Evolutionary conservation across 2,329 filamentous ascomycete species (phyloP).

Genomic region (Paecilomyces dactylethromorphus): DNA sequence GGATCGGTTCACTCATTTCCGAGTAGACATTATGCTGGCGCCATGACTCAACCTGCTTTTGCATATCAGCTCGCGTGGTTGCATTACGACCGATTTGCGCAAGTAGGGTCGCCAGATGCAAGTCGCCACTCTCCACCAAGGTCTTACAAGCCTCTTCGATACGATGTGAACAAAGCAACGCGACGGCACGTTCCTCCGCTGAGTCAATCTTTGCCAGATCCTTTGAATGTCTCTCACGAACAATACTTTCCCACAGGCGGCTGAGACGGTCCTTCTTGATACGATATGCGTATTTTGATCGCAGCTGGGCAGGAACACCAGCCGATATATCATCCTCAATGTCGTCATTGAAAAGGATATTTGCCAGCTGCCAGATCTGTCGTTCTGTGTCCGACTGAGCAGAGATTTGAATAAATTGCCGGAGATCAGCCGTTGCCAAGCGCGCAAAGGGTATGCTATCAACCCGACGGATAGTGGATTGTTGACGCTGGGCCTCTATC

Average conservation of each 20-base stretch:
- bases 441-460: conserved; percentile 55
- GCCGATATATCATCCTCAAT: conserved; percentile 41
- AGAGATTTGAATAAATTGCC: conserved; percentile 22
- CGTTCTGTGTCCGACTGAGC: conserved; percentile 27
- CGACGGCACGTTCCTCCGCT: conserved; percentile 76
- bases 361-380: conserved; percentile 76
- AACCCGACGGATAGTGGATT: conserved; percentile 41
- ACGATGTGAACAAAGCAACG: conserved; percentile 70
- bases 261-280: conserved; percentile 44
- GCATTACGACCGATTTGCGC: conserved; percentile 72
- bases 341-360: conserved; percentile 75
- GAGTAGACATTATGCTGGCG: conserved; percentile 73
- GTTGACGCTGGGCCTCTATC: conserved; percentile 27
- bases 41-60: conserved; percentile 77
- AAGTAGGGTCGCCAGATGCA: conserved; percentile 76
- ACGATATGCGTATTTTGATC: conserved; percentile 33
- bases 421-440: conserved; percentile 25
- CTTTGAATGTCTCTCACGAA: conserved; percentile 58
- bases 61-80: conserved; percentile 65
- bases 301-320: conserved; percentile 33
- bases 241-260: conserved; percentile 33
- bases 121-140: conserved; percentile 68
- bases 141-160: conserved; percentile 76
- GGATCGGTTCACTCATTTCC: conserved; percentile 77
- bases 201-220: conserved; percentile 60